Percentiles rank a stretch among this genome's conserved stretches.
phyloP scores from a whole-genome alignment of 2,329 filamentous ascomycete genomes.

The Rhynchosporium secalis region DNA sequence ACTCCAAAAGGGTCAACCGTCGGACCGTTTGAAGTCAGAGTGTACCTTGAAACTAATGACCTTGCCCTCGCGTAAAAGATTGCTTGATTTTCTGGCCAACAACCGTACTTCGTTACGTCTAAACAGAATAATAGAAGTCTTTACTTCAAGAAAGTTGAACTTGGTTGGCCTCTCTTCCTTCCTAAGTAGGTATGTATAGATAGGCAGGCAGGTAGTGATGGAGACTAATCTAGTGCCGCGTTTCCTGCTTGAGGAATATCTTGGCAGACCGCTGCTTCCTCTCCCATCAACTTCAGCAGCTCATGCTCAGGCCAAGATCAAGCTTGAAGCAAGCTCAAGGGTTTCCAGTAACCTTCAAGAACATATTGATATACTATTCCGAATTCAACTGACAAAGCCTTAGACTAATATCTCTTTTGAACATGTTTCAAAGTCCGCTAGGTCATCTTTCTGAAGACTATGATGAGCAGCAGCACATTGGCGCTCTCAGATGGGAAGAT shows the following conservation, averaged over 20 bases:
- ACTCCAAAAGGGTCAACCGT: no score
- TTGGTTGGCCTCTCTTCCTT: no score
- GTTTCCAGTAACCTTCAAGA: constrained; percentile 21
- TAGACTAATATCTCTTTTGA: background rate
- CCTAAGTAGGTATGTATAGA: no score
- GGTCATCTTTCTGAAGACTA: background rate
- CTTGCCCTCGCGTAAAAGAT: no score
- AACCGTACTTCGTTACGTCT: no score
- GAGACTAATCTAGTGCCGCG: no score
- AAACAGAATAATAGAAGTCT: no score
- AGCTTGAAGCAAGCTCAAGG: constrained; percentile 10
- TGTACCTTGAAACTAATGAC: no score
- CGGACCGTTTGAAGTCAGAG: no score
- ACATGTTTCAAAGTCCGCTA: background rate
- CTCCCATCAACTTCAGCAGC: background rate
- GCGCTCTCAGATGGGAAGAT: constrained; percentile 15
- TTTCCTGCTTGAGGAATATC: background rate
- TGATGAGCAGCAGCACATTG: constrained; percentile 12
- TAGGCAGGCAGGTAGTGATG: no score
- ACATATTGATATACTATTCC: constrained; percentile 18
- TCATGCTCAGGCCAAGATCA: background rate
- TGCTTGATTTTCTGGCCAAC: no score
- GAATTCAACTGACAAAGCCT: constrained; percentile 14
- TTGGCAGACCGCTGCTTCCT: background rate
- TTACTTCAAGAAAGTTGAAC: no score